phyloP scores from a whole-genome alignment of 768 basidiomycete species.

The Lactarius hatsudake region DNA sequence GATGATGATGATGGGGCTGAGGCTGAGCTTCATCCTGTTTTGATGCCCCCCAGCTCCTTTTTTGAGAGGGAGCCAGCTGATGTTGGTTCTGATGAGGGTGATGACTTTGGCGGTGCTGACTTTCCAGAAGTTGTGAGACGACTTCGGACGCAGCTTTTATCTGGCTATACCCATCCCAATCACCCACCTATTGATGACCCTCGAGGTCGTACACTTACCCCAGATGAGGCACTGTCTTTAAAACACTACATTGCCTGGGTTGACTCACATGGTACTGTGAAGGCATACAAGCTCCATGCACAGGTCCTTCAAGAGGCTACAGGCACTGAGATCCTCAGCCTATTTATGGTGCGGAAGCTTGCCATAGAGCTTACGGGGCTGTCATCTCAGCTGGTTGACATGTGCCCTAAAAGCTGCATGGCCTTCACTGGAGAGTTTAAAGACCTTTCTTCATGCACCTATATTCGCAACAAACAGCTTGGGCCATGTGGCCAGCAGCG shows the following conservation, averaged over 20 bases:
- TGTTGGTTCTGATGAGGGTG: background rate
- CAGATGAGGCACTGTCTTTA: background rate
- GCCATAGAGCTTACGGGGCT: conserved; percentile 1
- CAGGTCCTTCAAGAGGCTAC: background rate
- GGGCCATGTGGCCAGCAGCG: background rate
- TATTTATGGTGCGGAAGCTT: background rate
- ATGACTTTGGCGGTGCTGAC: background rate
- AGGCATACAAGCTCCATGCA: background rate
- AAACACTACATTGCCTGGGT: background rate
- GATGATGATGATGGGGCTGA: no score
- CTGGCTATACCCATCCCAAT: background rate
- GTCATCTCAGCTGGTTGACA: background rate
- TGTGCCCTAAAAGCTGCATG: conserved; percentile 9
- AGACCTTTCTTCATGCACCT: background rate
- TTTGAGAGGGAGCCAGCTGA: background rate
- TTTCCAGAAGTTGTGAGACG: background rate
- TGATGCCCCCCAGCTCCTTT: no score
- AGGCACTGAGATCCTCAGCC: background rate
- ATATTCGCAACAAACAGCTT: background rate
- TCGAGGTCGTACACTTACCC: background rate
- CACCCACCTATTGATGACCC: background rate
- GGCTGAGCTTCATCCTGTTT: no score
- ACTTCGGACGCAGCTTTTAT: background rate
- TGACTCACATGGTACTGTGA: background rate
- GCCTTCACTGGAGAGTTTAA: background rate